Conservation (phyloP, 1,284 basidiomycete genomes). For the Sanghuangporus sanghuang region DNA sequence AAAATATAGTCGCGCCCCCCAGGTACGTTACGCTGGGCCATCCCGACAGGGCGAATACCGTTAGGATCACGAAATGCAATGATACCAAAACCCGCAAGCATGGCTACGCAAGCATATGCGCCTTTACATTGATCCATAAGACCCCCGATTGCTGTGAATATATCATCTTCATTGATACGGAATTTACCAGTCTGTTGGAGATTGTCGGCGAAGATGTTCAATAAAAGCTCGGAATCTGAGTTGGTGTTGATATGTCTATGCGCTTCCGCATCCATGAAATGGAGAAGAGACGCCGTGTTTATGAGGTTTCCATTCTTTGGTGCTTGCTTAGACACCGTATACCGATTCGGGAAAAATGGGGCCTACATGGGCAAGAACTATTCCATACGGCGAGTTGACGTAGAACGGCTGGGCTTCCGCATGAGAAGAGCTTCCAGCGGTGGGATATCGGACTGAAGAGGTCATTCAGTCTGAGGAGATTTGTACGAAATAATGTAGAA, state of each 20-base stretch:
- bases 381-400: constrained; percentile 98
- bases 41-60: constrained; percentile 90
- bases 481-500: constrained; percentile 26
- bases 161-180: constrained; percentile 99
- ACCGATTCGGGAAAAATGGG: neutral
- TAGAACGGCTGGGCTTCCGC: constrained; percentile 99
- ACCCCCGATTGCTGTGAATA: constrained; percentile 89
- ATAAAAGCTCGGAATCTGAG: constrained; percentile 94
- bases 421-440: constrained; percentile 94
- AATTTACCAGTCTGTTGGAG: constrained; percentile 98
- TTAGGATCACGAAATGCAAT: constrained; percentile 99
- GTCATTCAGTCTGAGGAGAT: constrained; percentile 1
- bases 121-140: constrained; percentile 89
- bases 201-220: constrained; percentile 98
- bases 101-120: constrained; percentile 95
- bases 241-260: constrained; percentile 99
- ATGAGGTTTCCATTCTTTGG: constrained; percentile 96
- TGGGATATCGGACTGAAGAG: constrained; percentile 85
- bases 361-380: constrained; percentile 94
- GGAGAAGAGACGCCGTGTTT: constrained; percentile 83
- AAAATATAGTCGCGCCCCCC: constrained; percentile 83
- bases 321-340: constrained; percentile 17
- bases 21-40: constrained; percentile 52
- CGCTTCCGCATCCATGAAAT: constrained; percentile 93
- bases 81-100: constrained; percentile 98